Conservation (phyloP, 495 filamentous ascomycete genomes). For the Podospora pseudocomata region DNA sequence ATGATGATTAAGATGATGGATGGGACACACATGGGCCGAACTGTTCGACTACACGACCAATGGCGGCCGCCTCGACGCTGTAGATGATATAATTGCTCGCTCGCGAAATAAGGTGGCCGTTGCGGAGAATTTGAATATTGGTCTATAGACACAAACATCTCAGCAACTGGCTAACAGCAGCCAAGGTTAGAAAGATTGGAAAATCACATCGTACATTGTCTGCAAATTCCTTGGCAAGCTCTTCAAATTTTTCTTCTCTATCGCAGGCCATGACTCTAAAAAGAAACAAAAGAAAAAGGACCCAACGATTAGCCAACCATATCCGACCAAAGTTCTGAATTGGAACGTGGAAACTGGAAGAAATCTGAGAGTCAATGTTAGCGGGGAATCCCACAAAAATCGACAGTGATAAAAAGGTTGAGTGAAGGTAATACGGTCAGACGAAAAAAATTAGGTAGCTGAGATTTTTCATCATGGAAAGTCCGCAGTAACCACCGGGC, state of each 20-base stretch:
- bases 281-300: constrained; percentile 4
- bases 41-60: constrained; percentile 75
- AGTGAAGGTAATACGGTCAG: constrained; percentile 53
- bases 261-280: constrained; percentile 93
- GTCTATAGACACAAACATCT: constrained; percentile 51
- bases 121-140: constrained; percentile 74
- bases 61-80: constrained; percentile 89
- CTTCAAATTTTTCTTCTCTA: constrained; percentile 75
- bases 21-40: constrained; percentile 83
- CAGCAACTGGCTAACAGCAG: constrained; percentile 51
- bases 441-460: constrained; percentile 90
- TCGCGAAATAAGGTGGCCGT: constrained; percentile 93
- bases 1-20: constrained; percentile 11
- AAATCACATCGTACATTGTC: constrained; percentile 53
- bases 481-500: constrained; percentile 28
- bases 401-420: constrained; percentile 11
- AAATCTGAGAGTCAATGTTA: constrained; percentile 20
- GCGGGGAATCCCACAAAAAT: constrained; percentile 16
- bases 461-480: constrained; percentile 95
- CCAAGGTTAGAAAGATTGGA: constrained; percentile 15
- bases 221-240: constrained; percentile 70
- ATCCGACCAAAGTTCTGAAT: constrained; percentile 7
- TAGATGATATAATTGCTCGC: constrained; percentile 97
- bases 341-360: constrained; percentile 3
- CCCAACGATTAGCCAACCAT: constrained; percentile 13